A percentile compares a stretch with the other conserved stretches of the same genome.
These are phyloP conservation scores for Incumbomyces lentus DNA, from an alignment of 2,329 filamentous ascomycete genomes.

Conservation along the genomic window DNA sequence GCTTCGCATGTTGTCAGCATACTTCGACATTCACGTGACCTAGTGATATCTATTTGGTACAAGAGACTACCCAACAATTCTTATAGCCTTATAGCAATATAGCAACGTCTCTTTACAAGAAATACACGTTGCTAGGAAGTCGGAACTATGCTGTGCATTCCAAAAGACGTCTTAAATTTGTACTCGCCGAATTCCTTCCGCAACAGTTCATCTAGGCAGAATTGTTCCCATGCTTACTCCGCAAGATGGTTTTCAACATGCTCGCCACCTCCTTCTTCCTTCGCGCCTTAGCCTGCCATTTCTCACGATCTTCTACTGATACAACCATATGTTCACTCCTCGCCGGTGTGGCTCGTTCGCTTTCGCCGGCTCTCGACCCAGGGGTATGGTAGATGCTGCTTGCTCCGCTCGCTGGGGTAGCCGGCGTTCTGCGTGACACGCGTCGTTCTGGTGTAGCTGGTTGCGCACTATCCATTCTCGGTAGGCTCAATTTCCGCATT, in stretches of 20 bases:
- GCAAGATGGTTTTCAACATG: conserved; percentile 16
- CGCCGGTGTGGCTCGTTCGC: conserved; percentile 8
- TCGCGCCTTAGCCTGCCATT: conserved; percentile 17
- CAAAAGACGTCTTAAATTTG: too few relatives aligned
- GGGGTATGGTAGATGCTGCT: conserved; percentile 22
- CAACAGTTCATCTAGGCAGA: too few relatives aligned
- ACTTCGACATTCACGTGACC: too few relatives aligned
- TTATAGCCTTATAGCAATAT: too few relatives aligned
- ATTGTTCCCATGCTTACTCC: conserved; percentile 11
- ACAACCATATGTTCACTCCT: conserved; percentile 11
- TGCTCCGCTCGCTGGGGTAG: conserved; percentile 14
- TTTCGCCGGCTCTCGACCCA: conserved; percentile 14
- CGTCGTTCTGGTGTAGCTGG: conserved; percentile 10
- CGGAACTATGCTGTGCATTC: too few relatives aligned
- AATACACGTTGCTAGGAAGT: too few relatives aligned
- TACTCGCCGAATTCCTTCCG: too few relatives aligned
- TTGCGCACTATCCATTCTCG: neutral
- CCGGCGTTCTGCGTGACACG: conserved; percentile 8
- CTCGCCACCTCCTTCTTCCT: conserved; percentile 18
- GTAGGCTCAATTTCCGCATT: conserved; percentile 60
- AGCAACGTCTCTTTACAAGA: too few relatives aligned
- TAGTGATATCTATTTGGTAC: too few relatives aligned
- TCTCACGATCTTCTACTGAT: conserved; percentile 17
- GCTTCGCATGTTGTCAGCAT: too few relatives aligned
- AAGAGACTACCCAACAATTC: too few relatives aligned